Evolutionary conservation across 1,284 basidiomycete species (phyloP), one percentile per base, ranked within the genome.

Genomic region (Ceratobasidium sp.): DNA sequence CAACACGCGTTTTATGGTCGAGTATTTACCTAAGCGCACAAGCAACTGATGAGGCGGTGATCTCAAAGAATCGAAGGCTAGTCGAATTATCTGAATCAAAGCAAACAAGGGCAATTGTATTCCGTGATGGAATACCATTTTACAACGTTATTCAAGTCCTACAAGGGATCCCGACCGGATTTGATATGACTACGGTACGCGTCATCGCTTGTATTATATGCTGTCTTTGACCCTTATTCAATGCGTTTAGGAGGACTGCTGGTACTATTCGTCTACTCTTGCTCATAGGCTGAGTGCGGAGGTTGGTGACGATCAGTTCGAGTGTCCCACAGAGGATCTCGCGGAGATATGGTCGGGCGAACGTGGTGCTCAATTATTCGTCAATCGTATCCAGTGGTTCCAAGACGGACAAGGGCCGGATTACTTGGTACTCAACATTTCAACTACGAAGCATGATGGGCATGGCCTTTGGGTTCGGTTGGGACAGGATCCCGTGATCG

Each of bases 251-350:
- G 73, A 75, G 59, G 73, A 75, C 50, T 75, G 73, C 61, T 75
- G 73, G 73, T 75, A 65, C 28, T 75, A 75, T 33, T 50, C 73
- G 17, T 65, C 73, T n/a, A 75, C 73, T 3, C 26, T 75, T 44
- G 73, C 73, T 15, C 73, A 75, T 46, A 52, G 64, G n/a, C 33
- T 75, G 33, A 75, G 50, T 26, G 52, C 65, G 13, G 62, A 65
- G 40, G 73, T 57, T 28, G 62, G 52, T 10, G 73, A 75, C 52
- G 73, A 75, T 20, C 33, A 57, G 6, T 65, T 62, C 23, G 73
- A 75, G 40, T 75, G 73, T 23, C 64, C 33, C 9, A 46, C 52
- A 4, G 73, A 75, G 40, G 73, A 75, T 50, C 62, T 75, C 1
- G 26, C 0, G 26, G 73, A 75, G 42, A 75, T 75, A 15, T 75